Evolutionary conservation across 2,329 filamentous ascomycete genomes (phyloP), one percentile per base, ranked within the genome.

Genomic region (Phyllosticta citrichinensis): DNA sequence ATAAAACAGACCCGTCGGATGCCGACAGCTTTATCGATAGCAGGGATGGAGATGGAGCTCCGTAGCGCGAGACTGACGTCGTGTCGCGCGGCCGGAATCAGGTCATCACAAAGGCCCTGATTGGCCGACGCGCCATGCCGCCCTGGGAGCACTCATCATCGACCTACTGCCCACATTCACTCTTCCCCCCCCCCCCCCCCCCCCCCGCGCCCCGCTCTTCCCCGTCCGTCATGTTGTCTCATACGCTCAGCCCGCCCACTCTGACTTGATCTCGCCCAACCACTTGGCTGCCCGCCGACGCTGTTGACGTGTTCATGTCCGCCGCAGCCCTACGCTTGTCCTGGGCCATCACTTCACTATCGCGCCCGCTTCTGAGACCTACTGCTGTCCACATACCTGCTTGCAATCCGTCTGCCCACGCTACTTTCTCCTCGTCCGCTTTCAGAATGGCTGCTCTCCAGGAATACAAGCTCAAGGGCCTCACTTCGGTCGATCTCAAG

Each of bases 401-500:
- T 40, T 40, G 33, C 33, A 40, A 40, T 11, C 33, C 51, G n/a
- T 17, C 51, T n/a, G 8, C 8, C 14, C n/a, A 52, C 51, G 51
- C 51, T n/a, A 20, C 19, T 24, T 52, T 61, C 27, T 61, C 54
- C 40, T 56, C 47, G 2, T 52, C 58, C 52, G 54, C 58, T 47
- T 61, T 50, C 55, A 55, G 60, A 11, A 57, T 57, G 51, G 51
- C 51, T 30, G 25, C 22, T 17, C 22, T 55, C 20, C 72, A 74
- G 64, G 76, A 80, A 65, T 81, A 74, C 71, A 80, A 79, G 73
- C 83, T 97, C 70, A 95, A 94, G 74, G 88, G 83, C 70, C 76
- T 96, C 63, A 81, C 82, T 55, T 87, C 87, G 67, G 80, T 96
- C 61, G 82, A 87, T 65, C 79, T 97, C 64, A 83, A 87, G 72